Evolutionary conservation across 768 basidiomycete species (phyloP).

Genomic region (Mycena amicta): DNA sequence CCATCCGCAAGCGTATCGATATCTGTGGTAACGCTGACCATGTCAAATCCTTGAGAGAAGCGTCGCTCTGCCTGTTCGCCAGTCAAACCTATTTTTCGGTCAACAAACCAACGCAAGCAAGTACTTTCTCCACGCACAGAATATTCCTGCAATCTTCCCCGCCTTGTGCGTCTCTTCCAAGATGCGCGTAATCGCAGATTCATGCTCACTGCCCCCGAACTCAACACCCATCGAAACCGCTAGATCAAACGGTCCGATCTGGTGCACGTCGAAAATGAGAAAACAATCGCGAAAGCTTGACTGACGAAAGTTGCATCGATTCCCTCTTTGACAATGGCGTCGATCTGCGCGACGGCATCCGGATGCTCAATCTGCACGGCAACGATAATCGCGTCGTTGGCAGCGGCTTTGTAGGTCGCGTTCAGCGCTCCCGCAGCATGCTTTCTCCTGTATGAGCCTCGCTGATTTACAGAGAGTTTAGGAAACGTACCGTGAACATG

Average conservation of each 20-base stretch:
- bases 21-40: conserved; percentile 31
- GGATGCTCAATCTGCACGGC: conserved; percentile 14
- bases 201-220: conserved; percentile 24
- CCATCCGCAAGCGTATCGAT: conserved; percentile 27
- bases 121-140: conserved; percentile 18
- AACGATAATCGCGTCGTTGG: conserved; percentile 1
- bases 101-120: neutral
- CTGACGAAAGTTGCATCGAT: conserved; percentile 29
- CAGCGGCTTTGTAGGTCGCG: conserved; percentile 1
- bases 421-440: conserved; percentile 25
- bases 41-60: conserved; percentile 30
- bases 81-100: conserved; percentile 20
- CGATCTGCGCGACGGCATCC: conserved; percentile 26
- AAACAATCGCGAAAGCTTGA: neutral
- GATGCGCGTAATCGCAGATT: conserved; percentile 26
- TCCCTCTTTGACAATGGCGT: conserved; percentile 26
- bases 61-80: conserved; percentile 29
- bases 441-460: neutral
- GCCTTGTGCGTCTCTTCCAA: conserved; percentile 23
- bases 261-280: neutral
- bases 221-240: conserved; percentile 29
- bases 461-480: neutral
- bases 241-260: conserved; percentile 30
- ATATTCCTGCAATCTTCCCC: conserved; percentile 28
- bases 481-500: conserved; percentile 25